Base-by-base conservation (phyloP, 2,329 filamentous ascomycete species). In the Xylaria sp. region DNA sequence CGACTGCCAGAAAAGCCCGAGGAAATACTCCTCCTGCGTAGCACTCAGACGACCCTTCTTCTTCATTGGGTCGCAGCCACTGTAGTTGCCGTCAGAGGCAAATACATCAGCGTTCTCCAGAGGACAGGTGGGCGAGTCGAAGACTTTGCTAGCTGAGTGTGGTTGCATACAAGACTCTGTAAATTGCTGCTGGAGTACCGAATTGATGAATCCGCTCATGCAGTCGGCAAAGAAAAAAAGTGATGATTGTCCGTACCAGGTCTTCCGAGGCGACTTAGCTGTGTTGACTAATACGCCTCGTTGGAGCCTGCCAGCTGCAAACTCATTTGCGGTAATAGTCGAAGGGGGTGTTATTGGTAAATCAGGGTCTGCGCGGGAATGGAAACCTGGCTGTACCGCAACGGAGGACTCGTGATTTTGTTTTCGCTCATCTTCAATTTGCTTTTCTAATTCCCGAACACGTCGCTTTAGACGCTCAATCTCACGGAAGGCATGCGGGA, bases 1-100 rank as follows among this genome's bases (percentile, higher is more conserved):
- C 0, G 80, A 79, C 51, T 83, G 78, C 84, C 84, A 86, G 69
- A 83, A 85, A 0, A 84, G 73, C 14, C 78, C 76, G 1, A 86
- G 73, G 27, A 85, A 81, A 55, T 80, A 81, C 50, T 85, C 82
- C 72, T 86, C 83, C 68, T 85, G 79, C 1, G 74, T 74, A 19
- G 75, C 73, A 7, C 74, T 78, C 21, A 85, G 72, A 42, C 77
- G 75, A 4, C 73, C 72, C 3, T 71, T 61, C 11, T 56, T 55
- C 9, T 58, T 30, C 14, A 56, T 30, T 57, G 42, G 24, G 50
- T 61, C 61, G 24, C 55, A 39, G 9, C 58, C 30, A 12, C 64
- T 55, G 32, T 60, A 61, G 61, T 27, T 19, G 5, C 32, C 24
- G 19, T 27, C 5, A 12, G 34, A 36, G 11, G 34, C 8, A 12